A percentile compares a stretch with the other conserved stretches of the same genome.
Conservation (phyloP, 2,329 filamentous ascomycete species). For the Colletotrichum siamense region DNA sequence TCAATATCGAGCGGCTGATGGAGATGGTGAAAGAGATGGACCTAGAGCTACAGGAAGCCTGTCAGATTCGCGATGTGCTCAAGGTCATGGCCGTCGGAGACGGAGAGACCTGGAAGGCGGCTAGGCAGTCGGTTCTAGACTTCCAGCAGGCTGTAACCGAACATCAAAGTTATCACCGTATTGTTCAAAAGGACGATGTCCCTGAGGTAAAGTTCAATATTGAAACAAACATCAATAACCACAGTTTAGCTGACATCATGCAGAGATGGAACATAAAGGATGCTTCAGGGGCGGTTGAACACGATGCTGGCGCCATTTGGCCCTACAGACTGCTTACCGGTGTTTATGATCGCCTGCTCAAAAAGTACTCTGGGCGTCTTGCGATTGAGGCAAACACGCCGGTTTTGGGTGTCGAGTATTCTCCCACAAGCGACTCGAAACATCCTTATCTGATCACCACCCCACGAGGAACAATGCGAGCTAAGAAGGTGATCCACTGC, state of each 20-base stretch:
- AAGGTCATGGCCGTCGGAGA: conserved; percentile 27
- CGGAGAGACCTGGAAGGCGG: conserved; percentile 21
- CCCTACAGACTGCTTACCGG: conserved; percentile 43
- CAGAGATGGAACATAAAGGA: conserved; percentile 30
- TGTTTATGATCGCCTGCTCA: conserved; percentile 35
- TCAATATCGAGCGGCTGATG: background rate
- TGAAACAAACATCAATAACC: background rate
- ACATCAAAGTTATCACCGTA: conserved; percentile 20
- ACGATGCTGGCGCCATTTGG: conserved; percentile 40
- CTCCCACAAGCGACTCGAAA: background rate
- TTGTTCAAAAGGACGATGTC: conserved; percentile 25
- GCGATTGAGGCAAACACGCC: conserved; percentile 35
- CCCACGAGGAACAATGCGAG: conserved; percentile 37
- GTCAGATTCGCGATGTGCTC: conserved; percentile 11
- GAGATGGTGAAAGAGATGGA: conserved; percentile 12
- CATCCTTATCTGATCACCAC: conserved; percentile 37
- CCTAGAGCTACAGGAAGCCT: background rate
- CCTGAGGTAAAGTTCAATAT: background rate
- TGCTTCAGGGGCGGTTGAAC: conserved; percentile 3
- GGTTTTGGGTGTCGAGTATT: conserved; percentile 25
- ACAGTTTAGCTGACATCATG: background rate
- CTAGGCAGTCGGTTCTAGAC: conserved; percentile 20
- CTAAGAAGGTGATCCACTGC: conserved; percentile 42
- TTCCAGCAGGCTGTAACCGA: conserved; percentile 24
- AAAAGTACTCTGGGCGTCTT: conserved; percentile 26